Percentiles rank a stretch among this genome's conserved stretches.
phyloP scores from a whole-genome alignment of 73 alveolate genomes.

The Paramecium sexaurelia region DNA sequence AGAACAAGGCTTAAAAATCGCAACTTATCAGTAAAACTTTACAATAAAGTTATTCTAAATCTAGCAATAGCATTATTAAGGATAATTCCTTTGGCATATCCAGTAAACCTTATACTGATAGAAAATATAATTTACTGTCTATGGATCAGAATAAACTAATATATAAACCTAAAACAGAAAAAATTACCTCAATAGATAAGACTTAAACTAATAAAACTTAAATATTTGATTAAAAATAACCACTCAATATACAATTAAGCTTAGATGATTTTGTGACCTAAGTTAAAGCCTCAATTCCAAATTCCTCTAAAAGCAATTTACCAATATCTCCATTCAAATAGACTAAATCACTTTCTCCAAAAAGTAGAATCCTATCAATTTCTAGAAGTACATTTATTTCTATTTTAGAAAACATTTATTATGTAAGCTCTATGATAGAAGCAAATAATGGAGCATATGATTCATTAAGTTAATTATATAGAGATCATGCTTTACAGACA shows the following conservation, averaged over 20 bases:
- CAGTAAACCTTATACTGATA: background rate
- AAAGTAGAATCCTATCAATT: background rate
- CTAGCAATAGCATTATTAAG: background rate
- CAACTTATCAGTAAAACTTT: background rate
- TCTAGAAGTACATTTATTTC: background rate
- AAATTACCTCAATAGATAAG: background rate
- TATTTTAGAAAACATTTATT: background rate
- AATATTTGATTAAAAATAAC: background rate
- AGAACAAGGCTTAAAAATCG: background rate
- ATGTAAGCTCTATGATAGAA: background rate
- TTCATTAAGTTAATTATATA: background rate
- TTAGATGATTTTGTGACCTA: conserved; percentile 44
- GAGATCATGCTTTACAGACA: conserved; percentile 37
- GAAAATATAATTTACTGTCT: conserved; percentile 39
- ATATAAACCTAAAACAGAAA: background rate
- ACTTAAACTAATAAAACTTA: background rate
- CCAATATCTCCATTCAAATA: background rate
- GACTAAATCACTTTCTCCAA: conserved; percentile 21
- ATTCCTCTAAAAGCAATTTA: background rate
- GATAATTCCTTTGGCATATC: background rate
- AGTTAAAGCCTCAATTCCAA: background rate
- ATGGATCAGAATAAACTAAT: background rate
- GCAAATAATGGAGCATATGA: background rate
- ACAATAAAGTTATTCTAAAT: background rate
- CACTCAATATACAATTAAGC: background rate